Evolutionary conservation across 108 stramenopile species (phyloP).

Genomic region (Parietichytrium sp.): DNA sequence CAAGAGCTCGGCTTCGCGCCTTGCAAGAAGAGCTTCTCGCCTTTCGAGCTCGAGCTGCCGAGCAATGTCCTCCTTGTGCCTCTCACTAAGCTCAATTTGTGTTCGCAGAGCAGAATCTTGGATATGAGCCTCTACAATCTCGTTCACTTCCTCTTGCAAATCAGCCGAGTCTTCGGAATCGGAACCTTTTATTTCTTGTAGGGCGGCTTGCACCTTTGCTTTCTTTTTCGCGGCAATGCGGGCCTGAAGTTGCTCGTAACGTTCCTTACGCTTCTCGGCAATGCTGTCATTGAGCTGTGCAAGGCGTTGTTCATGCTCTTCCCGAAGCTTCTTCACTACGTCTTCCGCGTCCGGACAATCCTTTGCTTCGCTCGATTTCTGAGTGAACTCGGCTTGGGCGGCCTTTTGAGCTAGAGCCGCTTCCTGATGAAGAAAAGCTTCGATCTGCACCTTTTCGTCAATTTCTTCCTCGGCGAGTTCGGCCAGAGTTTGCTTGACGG

Average conservation of each 20-base stretch:
- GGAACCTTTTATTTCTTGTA: no score
- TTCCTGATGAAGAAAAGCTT: background rate
- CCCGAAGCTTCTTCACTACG: background rate
- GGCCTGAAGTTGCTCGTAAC: constrained; percentile 5
- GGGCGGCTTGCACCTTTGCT: background rate
- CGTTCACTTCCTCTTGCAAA: background rate
- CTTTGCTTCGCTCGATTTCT: background rate
- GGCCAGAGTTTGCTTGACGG: background rate
- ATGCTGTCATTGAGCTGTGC: constrained; percentile 4
- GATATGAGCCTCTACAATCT: constrained; percentile 12
- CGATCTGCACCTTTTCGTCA: constrained; percentile 25
- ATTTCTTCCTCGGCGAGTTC: constrained; percentile 27
- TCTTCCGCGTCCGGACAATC: background rate
- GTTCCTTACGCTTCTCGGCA: constrained; percentile 3
- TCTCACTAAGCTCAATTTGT: background rate
- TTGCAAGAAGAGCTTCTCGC: background rate
- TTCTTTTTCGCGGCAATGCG: background rate
- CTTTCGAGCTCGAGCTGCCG: background rate
- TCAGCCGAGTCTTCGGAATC: no score
- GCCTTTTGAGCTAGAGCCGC: background rate
- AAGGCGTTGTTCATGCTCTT: background rate
- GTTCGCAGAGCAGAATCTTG: background rate
- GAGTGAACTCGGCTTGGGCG: background rate
- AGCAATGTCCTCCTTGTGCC: background rate
- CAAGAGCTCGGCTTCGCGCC: constrained; percentile 12